Conservation (phyloP, 2,329 filamentous ascomycete species). For the Coniochaeta sp. region DNA sequence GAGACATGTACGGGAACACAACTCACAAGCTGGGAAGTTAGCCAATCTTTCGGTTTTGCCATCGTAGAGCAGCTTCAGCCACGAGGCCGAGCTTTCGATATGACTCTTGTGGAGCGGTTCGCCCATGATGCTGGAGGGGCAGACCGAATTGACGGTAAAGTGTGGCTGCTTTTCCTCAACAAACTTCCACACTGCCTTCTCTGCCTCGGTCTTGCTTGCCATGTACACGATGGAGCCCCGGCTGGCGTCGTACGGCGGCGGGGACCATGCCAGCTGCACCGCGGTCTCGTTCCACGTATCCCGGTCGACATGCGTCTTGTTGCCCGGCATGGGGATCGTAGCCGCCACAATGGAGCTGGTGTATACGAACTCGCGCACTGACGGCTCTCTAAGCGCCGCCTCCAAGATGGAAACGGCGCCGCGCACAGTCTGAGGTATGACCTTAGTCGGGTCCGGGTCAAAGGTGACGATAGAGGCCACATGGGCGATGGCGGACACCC, state of each 20-base stretch:
- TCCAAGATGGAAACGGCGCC: conserved; percentile 22
- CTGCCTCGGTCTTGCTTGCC: conserved; percentile 2
- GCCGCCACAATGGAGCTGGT: conserved; percentile 24
- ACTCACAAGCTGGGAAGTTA: neutral
- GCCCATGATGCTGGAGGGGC: conserved; percentile 3
- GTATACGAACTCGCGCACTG: conserved; percentile 29
- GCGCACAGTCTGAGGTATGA: conserved; percentile 22
- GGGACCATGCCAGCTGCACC: conserved; percentile 3
- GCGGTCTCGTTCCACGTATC: conserved; percentile 10
- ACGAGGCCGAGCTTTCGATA: neutral
- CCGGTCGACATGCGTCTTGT: conserved; percentile 8
- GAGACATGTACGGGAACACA: neutral
- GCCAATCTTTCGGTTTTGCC: neutral
- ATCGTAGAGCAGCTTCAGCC: conserved; percentile 4
- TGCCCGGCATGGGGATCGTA: conserved; percentile 9
- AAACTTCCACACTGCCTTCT: conserved; percentile 3
- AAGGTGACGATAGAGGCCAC: conserved; percentile 25
- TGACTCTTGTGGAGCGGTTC: neutral
- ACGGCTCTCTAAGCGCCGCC: conserved; percentile 21
- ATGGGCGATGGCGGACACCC: conserved; percentile 23
- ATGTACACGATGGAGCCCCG: neutral
- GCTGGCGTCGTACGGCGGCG: conserved; percentile 2
- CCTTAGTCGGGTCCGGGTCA: conserved; percentile 24
- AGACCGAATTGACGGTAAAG: conserved; percentile 9
- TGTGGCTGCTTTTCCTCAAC: neutral